phyloP scores from a whole-genome alignment of 148 eudicot genomes.

The Amaranthus palmeri region DNA sequence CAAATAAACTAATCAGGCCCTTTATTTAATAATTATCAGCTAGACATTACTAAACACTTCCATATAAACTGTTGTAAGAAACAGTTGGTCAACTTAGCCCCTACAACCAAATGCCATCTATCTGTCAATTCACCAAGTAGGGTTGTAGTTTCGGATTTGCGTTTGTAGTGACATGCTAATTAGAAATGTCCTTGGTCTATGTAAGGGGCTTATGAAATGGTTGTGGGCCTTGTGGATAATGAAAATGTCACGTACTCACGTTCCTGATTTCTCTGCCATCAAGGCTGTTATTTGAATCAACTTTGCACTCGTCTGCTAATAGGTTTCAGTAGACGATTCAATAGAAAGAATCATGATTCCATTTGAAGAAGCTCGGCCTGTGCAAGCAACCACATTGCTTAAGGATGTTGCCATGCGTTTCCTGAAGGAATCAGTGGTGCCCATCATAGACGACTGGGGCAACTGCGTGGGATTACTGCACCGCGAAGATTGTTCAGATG shows the following conservation, averaged over 20 bases:
- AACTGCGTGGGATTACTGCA: slow-evolving; percentile 62
- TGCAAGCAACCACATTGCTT: slow-evolving; percentile 39
- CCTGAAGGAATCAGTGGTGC: slow-evolving; percentile 45
- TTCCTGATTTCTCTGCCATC: neutral
- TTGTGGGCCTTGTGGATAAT: neutral
- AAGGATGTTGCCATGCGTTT: slow-evolving; percentile 49
- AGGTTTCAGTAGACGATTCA: slow-evolving; percentile 53
- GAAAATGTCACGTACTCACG: neutral
- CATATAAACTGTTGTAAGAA: no score
- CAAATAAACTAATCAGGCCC: no score
- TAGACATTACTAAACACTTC: no score
- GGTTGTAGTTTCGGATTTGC: neutral
- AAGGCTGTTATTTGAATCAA: neutral
- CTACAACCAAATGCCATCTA: no score
- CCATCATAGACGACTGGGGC: slow-evolving; percentile 64
- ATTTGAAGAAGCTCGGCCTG: slow-evolving; percentile 50
- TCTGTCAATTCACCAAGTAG: no score
- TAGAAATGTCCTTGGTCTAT: neutral
- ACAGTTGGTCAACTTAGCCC: no score
- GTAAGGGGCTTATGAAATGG: neutral
- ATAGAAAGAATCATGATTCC: slow-evolving; percentile 60
- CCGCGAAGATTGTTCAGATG: slow-evolving; percentile 60
- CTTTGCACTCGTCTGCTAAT: neutral
- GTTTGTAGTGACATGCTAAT: neutral
- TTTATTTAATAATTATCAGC: no score